Percentiles rank a stretch among this genome's conserved stretches.
Conservation (phyloP, 1,139 yeast species). For the Protomyces inundatus region DNA sequence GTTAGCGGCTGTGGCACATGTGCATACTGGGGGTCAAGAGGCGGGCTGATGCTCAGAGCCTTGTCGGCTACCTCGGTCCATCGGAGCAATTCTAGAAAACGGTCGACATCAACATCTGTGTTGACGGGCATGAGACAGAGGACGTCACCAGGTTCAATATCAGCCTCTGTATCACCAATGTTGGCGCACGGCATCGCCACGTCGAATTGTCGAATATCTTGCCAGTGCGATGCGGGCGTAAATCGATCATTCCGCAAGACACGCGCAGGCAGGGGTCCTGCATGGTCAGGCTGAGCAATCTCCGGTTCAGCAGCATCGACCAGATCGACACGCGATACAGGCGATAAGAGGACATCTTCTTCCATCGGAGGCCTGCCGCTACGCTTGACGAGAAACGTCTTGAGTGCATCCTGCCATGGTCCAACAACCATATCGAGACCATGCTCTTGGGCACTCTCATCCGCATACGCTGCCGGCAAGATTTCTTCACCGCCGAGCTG, state of each 20-base stretch:
- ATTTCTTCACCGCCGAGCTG: constrained; percentile 80
- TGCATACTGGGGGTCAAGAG: background rate
- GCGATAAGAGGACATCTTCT: constrained; percentile 46
- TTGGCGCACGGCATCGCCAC: background rate
- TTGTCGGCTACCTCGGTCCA: constrained; percentile 69
- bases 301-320: background rate
- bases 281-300: background rate
- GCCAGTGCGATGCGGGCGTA: constrained; percentile 71
- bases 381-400: constrained; percentile 32
- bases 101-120: constrained; percentile 57
- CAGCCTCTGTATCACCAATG: background rate
- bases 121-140: constrained; percentile 53
- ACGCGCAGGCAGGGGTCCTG: background rate
- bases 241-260: constrained; percentile 53
- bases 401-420: constrained; percentile 33
- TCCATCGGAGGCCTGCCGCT: constrained; percentile 38
- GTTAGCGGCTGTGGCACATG: constrained; percentile 52
- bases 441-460: constrained; percentile 64
- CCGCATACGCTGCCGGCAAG: constrained; percentile 76
- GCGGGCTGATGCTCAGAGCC: constrained; percentile 37
- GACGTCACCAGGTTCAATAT: constrained; percentile 2
- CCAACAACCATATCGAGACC: constrained; percentile 56
- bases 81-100: constrained; percentile 61
- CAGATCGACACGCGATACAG: constrained; percentile 40
- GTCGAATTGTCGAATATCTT: constrained; percentile 60